Evolutionary conservation across 1,284 basidiomycete species (phyloP), one percentile per base, ranked within the genome.

Genomic region (Ceratobasidium sp.): DNA sequence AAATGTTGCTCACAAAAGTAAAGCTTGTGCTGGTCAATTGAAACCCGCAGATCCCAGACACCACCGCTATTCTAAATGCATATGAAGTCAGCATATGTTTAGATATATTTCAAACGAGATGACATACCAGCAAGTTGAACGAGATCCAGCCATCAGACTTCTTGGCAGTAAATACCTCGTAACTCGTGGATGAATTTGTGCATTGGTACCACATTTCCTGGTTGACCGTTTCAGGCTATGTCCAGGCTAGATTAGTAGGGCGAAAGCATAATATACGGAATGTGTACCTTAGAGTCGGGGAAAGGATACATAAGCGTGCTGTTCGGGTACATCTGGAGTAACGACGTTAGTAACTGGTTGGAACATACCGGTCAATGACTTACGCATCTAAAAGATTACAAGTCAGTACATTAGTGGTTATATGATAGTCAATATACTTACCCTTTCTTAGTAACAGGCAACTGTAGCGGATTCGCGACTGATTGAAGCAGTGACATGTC

Each of bases 1-100:
- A n/a, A n/a, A n/a, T n/a, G n/a, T n/a, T n/a, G n/a, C 73, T 76
- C 15, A 76, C 73, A 76, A 56, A 76, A 39, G 23, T 67, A 76
- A 40, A 76, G 63, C 15, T 12, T 56, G 28, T 76, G 73, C 0
- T 63, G 58, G 49, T 67, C 63, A 51, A 76, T 67, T 6, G 73
- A 66, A 6, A 76, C 51, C 20, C 61, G 51, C 73, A 76, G 26
- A 46, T 76, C 63, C 63, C 73, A 67, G 15, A 67, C 49, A 3
- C 39, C 63, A 12, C 63, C 63, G 20, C 63, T 66, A 20, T 66
- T 66, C 63, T 66, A 13, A 0, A 46, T 40, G 20, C 26, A 3
- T 44, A 9, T n/a, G 9, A n/a, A 3, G 26, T 66, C 6, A 46
- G 40, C 6, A 18, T 1, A n/a, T 7, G 63, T 15, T 12, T 10